Base-by-base conservation (phyloP, 139 green algal species). In the Raphidocelis subcapitata region DNA sequence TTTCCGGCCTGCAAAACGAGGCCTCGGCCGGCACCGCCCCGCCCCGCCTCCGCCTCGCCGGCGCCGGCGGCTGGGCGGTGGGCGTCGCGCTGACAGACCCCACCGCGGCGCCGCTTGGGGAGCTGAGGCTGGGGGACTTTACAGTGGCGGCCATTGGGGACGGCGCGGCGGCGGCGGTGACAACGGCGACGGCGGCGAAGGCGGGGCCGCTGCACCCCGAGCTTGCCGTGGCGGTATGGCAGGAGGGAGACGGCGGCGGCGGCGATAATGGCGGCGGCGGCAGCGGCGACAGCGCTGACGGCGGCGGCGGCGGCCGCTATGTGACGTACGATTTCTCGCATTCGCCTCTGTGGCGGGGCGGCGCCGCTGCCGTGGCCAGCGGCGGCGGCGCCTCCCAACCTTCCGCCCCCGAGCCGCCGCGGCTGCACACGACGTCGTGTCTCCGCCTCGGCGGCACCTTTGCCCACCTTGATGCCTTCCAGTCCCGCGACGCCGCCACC, bases 391-490 rank as follows among this genome's bases (percentile, higher is more conserved):
- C n/a, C n/a, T n/a, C n/a, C n/a, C n/a, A n/a, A n/a, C n/a, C n/a
- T n/a, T n/a, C n/a, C n/a, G n/a, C n/a, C n/a, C n/a, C n/a, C n/a
- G n/a, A n/a, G n/a, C n/a, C n/a, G n/a, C n/a, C n/a, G n/a, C n/a
- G n/a, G n/a, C n/a, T n/a, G 36, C 36, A 67, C 68, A 75, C 68
- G 4, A 57, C 68, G 28, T 67, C 54, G 4, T 54, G 46, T 24
- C 36, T 24, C 24, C 36, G 26, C 20, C 62, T 77, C 5, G 28
- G 21, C 37, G 35, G 51, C 16, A 44, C 31, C 2, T 77, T 77
- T 46, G 71, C 37, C 15, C 70, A 65, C 49, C 62, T 77, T 20
- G 71, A 77, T 46, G 46, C 71, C 2, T 77, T 77, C 47, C 71
- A 77, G 65, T 24, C 12, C 32, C 47, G 16, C 51, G 64, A 23